Conservation (phyloP, 768 basidiomycete genomes). For the Tubosaeta brunneosetosa region DNA sequence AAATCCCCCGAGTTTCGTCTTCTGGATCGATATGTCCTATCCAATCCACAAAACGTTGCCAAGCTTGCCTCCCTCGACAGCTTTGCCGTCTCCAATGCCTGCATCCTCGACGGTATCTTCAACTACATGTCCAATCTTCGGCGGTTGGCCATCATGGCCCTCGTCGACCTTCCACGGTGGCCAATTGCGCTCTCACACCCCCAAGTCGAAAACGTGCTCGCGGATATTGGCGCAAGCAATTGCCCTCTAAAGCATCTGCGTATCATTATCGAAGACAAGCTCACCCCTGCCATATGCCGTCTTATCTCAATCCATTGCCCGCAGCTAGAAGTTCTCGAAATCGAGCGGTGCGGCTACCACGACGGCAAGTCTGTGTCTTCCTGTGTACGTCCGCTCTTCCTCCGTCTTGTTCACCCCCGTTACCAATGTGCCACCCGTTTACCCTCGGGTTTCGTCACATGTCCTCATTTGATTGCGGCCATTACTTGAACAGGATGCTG, state of each 20-base stretch:
- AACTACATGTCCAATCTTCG: constrained; percentile 27
- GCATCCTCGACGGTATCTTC: constrained; percentile 26
- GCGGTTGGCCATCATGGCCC: constrained; percentile 29
- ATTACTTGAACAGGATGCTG: constrained; percentile 26
- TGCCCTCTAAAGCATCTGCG: constrained; percentile 32
- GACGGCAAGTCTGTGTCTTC: constrained; percentile 35
- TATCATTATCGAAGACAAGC: constrained; percentile 34
- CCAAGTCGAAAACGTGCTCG: constrained; percentile 28
- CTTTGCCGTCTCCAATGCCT: constrained; percentile 35
- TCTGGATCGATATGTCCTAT: constrained; percentile 19
- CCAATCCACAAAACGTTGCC: constrained; percentile 18
- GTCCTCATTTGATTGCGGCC: constrained; percentile 16
- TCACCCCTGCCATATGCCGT: constrained; percentile 28
- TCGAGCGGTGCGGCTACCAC: constrained; percentile 35
- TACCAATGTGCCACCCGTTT: constrained; percentile 10
- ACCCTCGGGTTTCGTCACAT: constrained; percentile 10
- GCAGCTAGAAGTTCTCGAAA: constrained; percentile 30
- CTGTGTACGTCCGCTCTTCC: constrained; percentile 28
- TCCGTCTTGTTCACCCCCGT: constrained; percentile 9
- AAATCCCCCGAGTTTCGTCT: constrained; percentile 25
- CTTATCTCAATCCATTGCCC: constrained; percentile 29
- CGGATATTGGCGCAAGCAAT: constrained; percentile 28
- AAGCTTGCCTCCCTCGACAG: constrained; percentile 33
- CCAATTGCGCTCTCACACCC: constrained; percentile 33
- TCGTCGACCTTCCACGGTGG: constrained; percentile 34